Evolutionary conservation across 495 filamentous ascomycete species (phyloP).

Genomic region (Viridothelium virens): DNA sequence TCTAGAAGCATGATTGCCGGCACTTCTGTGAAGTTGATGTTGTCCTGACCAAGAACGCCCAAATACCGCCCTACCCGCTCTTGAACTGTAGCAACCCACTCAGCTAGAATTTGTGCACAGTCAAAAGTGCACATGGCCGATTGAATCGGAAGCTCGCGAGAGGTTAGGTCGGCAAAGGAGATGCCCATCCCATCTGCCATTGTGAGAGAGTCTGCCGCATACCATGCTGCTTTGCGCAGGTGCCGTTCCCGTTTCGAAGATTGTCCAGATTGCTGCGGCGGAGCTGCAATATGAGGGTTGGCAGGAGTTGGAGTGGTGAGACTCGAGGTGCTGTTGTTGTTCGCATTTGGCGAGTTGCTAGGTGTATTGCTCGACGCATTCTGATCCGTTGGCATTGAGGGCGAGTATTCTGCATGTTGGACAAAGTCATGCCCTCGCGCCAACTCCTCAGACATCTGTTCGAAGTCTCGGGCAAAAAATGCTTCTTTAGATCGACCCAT

Average conservation of each 20-base stretch:
- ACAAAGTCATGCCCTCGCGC: constrained; percentile 70
- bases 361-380: constrained; percentile 44
- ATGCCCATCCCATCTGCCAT: constrained; percentile 84
- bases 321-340: background rate
- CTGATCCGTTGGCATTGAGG: constrained; percentile 43
- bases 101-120: constrained; percentile 91
- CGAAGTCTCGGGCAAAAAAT: constrained; percentile 91
- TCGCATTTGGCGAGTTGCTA: constrained; percentile 40
- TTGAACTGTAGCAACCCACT: constrained; percentile 93
- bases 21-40: constrained; percentile 66
- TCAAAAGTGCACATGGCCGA: constrained; percentile 92
- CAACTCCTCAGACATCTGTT: constrained; percentile 84
- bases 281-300: constrained; percentile 12
- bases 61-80: constrained; percentile 85
- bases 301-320: constrained; percentile 11
- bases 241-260: constrained; percentile 71
- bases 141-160: constrained; percentile 84
- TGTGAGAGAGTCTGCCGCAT: constrained; percentile 83
- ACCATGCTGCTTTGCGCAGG: constrained; percentile 87
- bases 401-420: constrained; percentile 64
- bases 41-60: constrained; percentile 76
- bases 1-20: constrained; percentile 84
- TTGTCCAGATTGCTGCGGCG: constrained; percentile 33
- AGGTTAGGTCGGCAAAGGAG: constrained; percentile 77
- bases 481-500: constrained; percentile 84